These are phyloP conservation scores for Croton setiger DNA, from an alignment of 441 rosid species.

Conservation along the genomic window DNA sequence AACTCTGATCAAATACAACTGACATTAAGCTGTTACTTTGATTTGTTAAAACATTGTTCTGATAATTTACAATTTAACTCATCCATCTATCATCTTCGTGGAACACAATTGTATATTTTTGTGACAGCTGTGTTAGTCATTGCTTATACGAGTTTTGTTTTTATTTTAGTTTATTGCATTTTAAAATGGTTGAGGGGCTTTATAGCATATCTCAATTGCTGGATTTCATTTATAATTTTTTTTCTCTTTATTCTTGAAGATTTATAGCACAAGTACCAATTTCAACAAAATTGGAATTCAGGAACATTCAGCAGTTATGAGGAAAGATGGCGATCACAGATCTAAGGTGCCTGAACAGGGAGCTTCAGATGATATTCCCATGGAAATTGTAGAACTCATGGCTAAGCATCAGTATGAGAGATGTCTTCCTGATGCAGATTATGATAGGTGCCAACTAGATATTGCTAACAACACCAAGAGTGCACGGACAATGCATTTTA, in stretches of 20 bases:
- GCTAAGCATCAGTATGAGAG: constrained; percentile 94
- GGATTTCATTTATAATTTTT: constrained; percentile 11
- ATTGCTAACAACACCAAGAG: constrained; percentile 28
- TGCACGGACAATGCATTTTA: constrained; percentile 41
- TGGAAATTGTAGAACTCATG: constrained; percentile 97
- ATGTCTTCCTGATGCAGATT: constrained; percentile 71
- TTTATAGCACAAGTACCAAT: constrained; percentile 41
- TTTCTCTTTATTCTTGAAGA: constrained; percentile 41
- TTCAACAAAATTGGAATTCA: constrained; percentile 36
- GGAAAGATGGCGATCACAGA: constrained; percentile 35
- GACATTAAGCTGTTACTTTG: background rate
- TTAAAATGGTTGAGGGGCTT: constrained; percentile 4
- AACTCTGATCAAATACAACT: background rate
- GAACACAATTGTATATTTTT: background rate
- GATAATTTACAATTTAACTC: background rate
- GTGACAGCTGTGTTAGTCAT: background rate
- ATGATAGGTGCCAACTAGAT: constrained; percentile 38
- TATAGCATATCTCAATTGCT: constrained; percentile 9
- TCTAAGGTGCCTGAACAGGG: constrained; percentile 50
- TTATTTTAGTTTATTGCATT: background rate
- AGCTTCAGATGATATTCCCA: constrained; percentile 70
- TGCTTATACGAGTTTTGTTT: background rate
- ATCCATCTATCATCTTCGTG: background rate
- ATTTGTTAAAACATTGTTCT: background rate
- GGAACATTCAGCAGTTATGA: constrained; percentile 29